Base-by-base conservation (phyloP, 768 basidiomycete species). In the Pisolithus marmoratus region DNA sequence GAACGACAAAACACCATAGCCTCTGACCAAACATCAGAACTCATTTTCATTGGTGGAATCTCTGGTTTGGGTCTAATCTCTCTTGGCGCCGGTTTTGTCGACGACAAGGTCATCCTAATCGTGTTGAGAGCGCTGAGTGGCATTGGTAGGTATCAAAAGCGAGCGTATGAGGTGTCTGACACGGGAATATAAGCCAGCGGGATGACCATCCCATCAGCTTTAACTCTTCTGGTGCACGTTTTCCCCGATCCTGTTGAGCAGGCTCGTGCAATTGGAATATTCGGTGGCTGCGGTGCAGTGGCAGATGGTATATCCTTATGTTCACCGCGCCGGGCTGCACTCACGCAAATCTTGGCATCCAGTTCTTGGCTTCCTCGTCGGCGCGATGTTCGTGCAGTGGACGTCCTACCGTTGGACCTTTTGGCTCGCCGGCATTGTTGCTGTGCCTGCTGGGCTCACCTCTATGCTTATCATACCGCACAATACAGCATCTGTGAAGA, bases 111-210 rank as follows among this genome's bases (percentile, higher is more conserved):
- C 48, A 69, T 66, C 0, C 65, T 84, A 41, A 68, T 82, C 36
- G 67, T 80, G 38, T 60, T 84, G 1, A 71, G 82, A 57, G 80
- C 76, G 3, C 46, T 83, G 8, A 74, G 69, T 56, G 81, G 82
- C 19, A 68, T 75, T 34, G 70, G 78, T 74, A 42, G 49, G 63
- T 57, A 12, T 49, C 23, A 22, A 36, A n/a, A 37, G 38, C 19
- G 27, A 5, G 1, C 3, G 5, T 20, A 34, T 7, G n/a, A 0
- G 19, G 9, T n/a, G 7, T 46, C 3, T 27, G 15, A 22, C 50
- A 15, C 44, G 19, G 38, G 58, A 4, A 65, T n/a, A 20, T 8
- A 17, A 70, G 76, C 70, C 12, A 79, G 76, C 19, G 70, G 78
- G 2, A 62, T 80, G 67, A 76, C 75, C 8, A 71, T 80, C 36